Conservation (phyloP, 108 stramenopile species). For the Nitzschia palea region DNA sequence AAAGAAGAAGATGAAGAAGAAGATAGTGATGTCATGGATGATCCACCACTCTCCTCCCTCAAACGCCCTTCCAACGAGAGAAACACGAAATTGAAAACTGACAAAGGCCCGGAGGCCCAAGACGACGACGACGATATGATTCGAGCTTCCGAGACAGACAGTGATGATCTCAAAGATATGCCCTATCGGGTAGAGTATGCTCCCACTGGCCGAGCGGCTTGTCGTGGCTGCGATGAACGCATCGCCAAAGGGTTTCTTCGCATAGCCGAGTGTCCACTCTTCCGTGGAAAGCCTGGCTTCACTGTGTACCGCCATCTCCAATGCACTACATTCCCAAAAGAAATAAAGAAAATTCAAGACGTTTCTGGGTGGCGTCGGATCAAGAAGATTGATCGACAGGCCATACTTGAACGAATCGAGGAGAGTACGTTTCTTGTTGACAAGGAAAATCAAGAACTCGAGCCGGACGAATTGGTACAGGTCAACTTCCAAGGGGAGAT, state of each 20-base stretch:
- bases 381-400: slow-evolving; percentile 47
- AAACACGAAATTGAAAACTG: neutral
- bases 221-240: slow-evolving; percentile 70
- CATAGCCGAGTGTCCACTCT: slow-evolving; percentile 71
- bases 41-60: slow-evolving; percentile 11
- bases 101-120: slow-evolving; percentile 12
- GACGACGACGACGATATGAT: slow-evolving; percentile 13
- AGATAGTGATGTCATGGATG: slow-evolving; percentile 17
- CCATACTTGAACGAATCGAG: slow-evolving; percentile 50
- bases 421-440: slow-evolving; percentile 50
- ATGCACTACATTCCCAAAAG: slow-evolving; percentile 67
- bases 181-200: slow-evolving; percentile 70
- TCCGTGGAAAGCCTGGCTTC: slow-evolving; percentile 90
- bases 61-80: slow-evolving; percentile 3
- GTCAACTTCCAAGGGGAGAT: slow-evolving; percentile 78
- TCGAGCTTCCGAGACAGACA: slow-evolving; percentile 27
- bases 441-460: slow-evolving; percentile 71
- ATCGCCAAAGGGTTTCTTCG: slow-evolving; percentile 70
- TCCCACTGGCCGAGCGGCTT: slow-evolving; percentile 71
- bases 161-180: slow-evolving; percentile 49
- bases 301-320: slow-evolving; percentile 71
- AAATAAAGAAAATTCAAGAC: slow-evolving; percentile 46
- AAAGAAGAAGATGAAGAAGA: slow-evolving; percentile 10
- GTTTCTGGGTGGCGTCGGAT: slow-evolving; percentile 60
- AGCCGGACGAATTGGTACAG: slow-evolving; percentile 91